Base-by-base conservation (phyloP, 2,329 filamentous ascomycete genomes). In the Orbilia blumenaviensis region DNA sequence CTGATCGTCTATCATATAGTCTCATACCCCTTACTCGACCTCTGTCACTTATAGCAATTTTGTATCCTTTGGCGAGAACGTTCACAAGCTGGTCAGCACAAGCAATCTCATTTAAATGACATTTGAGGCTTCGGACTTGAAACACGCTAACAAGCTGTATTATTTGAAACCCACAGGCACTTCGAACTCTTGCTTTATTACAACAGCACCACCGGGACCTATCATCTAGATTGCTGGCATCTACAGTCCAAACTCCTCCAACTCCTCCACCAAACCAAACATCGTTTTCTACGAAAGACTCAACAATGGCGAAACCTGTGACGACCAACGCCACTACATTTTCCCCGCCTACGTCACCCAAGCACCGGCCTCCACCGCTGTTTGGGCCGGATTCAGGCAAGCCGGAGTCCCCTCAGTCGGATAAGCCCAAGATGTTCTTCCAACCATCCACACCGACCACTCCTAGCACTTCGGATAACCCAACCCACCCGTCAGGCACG, bases 51-150 rank as follows among this genome's bases (percentile, higher is more conserved):
- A 50, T 60, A 76, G 50, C 60, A 76, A 76, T 76, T 69, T 76
- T 68, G 72, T 69, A 68, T 69, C 72, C 42, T 63, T 68, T 68
- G 54, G 72, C 56, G 72, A 54, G 48, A 60, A 60, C 52, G 64
- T 69, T 64, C 64, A 76, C 32, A 68, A 76, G 72, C 72, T 76
- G 72, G 72, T 76, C 60, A 76, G 72, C 56, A 63, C 58, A 69
- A n/a, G 38, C 69, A 61, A 68, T 67, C 41, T 76, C 66, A 71
- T 69, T 76, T 67, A 68, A 69, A 76, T 76, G 64, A 69, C 38
- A 61, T 64, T 71, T 68, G 71, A 69, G 72, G 72, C 72, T 76
- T 76, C 64, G 52, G 44, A 68, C 72, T 75, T 76, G 72, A 76
- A 76, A 76, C 72, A 76, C 72, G 72, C 72, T 76, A 76, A 76